A percentile compares a stretch with the other conserved stretches of the same genome.
Conservation (phyloP, 345 rosid species). For the Bruguiera gymnorhiza region DNA sequence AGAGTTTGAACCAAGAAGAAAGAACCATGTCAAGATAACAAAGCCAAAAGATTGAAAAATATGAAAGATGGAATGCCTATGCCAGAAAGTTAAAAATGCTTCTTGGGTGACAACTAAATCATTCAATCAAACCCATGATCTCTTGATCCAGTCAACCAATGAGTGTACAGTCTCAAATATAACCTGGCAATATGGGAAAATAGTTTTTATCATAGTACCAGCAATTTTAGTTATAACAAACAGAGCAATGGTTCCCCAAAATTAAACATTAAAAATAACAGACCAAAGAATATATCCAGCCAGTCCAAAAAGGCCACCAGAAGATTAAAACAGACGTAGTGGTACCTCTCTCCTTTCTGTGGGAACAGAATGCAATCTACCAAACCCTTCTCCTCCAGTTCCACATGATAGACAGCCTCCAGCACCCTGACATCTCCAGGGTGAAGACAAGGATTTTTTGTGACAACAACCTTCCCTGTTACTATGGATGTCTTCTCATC, state of each 20-base stretch:
- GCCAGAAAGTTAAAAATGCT: not conserved
- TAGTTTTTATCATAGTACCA: not conserved
- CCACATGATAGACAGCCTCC: conserved; percentile 59
- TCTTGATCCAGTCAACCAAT: not conserved
- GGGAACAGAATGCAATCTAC: conserved; percentile 84
- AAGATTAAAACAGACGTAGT: conserved; percentile 1
- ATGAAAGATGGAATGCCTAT: not conserved
- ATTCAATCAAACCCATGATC: not conserved
- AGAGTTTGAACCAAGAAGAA: no score
- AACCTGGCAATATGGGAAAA: not conserved
- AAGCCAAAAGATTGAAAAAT: not conserved
- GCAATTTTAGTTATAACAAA: not conserved
- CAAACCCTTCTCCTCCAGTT: conserved; percentile 60
- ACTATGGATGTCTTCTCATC: conserved; percentile 65
- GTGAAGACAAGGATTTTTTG: conserved; percentile 95
- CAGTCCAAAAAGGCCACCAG: not conserved
- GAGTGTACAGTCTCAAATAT: not conserved
- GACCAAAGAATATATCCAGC: not conserved
- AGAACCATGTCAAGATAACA: not conserved
- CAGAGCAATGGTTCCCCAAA: not conserved
- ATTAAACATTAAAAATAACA: not conserved
- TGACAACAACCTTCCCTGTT: conserved; percentile 71
- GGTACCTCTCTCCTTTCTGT: conserved; percentile 74
- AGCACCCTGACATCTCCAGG: conserved; percentile 95
- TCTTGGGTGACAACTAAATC: not conserved